These are phyloP conservation scores for Candida golubevii DNA, from an alignment of 805 yeast species.

Conservation along the genomic window DNA sequence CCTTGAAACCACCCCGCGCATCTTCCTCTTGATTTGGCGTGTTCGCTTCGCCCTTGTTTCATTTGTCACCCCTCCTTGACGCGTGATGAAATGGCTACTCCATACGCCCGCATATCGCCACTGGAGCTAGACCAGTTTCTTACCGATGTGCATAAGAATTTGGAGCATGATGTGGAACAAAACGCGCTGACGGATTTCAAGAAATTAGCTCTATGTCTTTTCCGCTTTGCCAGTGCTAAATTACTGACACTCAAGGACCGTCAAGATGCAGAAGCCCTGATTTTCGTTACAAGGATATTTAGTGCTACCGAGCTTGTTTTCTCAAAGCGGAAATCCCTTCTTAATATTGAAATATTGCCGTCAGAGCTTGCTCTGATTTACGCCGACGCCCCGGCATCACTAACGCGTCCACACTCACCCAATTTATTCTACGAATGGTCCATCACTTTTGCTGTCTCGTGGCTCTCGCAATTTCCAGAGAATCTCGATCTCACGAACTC, in stretches of 20 bases:
- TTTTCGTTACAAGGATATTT: conserved; percentile 21
- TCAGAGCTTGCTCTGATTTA: conserved; percentile 10
- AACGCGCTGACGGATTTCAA: conserved; percentile 28
- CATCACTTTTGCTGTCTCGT: conserved; percentile 23
- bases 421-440: conserved; percentile 29
- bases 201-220: conserved; percentile 29
- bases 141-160: conserved; percentile 30
- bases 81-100: conserved; percentile 9
- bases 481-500: conserved; percentile 15
- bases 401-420: conserved; percentile 3
- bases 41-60: background rate
- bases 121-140: conserved; percentile 31
- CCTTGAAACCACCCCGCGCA: too few species aligned
- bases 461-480: conserved; percentile 19
- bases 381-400: conserved; percentile 3
- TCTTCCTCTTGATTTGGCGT: background rate
- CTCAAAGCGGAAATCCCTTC: conserved; percentile 25
- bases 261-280: conserved; percentile 3
- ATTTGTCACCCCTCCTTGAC: background rate
- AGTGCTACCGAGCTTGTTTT: conserved; percentile 33
- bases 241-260: conserved; percentile 9
- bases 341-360: conserved; percentile 18
- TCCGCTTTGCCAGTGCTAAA: conserved; percentile 28
- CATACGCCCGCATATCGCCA: conserved; percentile 20
- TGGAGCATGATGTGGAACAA: conserved; percentile 19